Base-by-base conservation (phyloP, 306 rosid species). In the Lathyrus aphaca region DNA sequence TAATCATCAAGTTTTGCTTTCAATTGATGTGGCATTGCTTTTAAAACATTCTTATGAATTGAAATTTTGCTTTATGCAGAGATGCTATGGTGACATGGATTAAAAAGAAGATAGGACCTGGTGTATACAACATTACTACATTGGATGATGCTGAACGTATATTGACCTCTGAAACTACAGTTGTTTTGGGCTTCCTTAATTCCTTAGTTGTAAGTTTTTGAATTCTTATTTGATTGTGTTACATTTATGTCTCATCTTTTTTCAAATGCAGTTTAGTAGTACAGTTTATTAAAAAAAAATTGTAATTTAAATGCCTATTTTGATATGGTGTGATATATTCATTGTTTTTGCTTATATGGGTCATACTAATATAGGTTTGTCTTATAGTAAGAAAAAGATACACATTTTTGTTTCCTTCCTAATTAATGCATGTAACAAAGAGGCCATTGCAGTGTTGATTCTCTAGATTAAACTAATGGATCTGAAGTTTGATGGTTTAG, bases 41-140 rank as follows among this genome's bases (percentile, higher is more conserved):
- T 21, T 68, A 45, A 53, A 13, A 44, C 44, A 60, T 23, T 40
- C 19, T 74, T 59, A 17, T 64, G 60, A 32, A 37, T 66, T 30
- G 29, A 39, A 18, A 66, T 40, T 63, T 37, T 25, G 16, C 10
- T 62, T 62, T 40, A 10, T 69, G 38, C 77, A 95, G 99, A 66
- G 96, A 95, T 64, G 92, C 78, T 18, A 89, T 95, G 32, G 95
- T 95, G 69, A 80, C 89, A 8, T 95, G 99, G 99, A 84, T 95
- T 63, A 91, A 79, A 89, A 94, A 94, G 95, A 91, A 95, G 88
- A 84, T 71, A 15, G 99, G 99, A 58, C 97, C 97, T 55, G 97
- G 99, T 71, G 56, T 91, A 2, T 15, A 72, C 81, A 95, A 91
- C 68, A 64, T 95, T 55, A 95, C 96, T 55, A 81, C 89, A 8